Evolutionary conservation across 164 flowering plant genomes (phyloP), one percentile per base, ranked within the genome.

Genomic region (Santalum album): DNA sequence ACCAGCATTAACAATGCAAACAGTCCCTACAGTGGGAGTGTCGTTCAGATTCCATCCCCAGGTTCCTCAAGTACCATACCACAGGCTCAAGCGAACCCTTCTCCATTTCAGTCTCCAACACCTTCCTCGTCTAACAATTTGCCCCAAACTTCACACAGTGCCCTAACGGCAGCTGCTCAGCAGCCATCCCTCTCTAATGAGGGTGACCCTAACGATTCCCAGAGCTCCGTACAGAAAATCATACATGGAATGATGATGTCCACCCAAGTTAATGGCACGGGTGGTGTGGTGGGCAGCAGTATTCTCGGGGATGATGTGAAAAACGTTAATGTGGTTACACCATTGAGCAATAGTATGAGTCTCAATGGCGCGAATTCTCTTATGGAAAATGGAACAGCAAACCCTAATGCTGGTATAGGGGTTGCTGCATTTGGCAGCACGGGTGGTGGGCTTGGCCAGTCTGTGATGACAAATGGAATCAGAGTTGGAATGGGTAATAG

Each of bases 201-300:
- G 34, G 80, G 71, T 36, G 96, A 87, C 25, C 72, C 78, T 9
- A 75, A 67, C 61, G 99, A 94, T 27, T 69, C 95, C 0, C 95
- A 87, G 61, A 87, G 90, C 58, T 86, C 96, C 17, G 95, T 94
- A 18, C 95, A 90, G 72, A 90, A 90, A 65, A 78, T 94, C 40
- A 57, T 94, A 49, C 90, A 87, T 17, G 90, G 82, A 22, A 79
- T 87, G 78, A 79, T 92, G 86, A 77, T 90, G 81, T 69, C 87
- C 1, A 73, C 76, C 42, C 91, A 87, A 57, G 57, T 73, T 19
- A 76, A 68, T 60, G 84, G 80, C 26, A 69, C 77, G 7, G 80
- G 80, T 65, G 69, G 77, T 34, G 69, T 81, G 75, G 72, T 70
- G 24, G 78, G 76, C 51, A 66, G 62, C 27, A 75, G 82, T 38